These are phyloP conservation scores for Skeletonema marinoi DNA, from an alignment of 108 stramenopile genomes.

Conservation along the genomic window DNA sequence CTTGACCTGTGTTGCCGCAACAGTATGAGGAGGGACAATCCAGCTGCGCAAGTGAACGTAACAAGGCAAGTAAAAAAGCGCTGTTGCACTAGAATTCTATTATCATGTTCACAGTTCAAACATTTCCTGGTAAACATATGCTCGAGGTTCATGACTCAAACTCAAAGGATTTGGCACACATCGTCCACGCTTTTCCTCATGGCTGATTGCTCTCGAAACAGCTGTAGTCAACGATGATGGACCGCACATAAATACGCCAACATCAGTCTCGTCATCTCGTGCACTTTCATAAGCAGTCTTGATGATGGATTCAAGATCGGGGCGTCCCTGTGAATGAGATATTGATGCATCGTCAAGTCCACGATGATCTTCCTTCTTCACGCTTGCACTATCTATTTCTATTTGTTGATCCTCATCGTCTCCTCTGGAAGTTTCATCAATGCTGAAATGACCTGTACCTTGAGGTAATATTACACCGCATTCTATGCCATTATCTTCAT, in stretches of 20 bases:
- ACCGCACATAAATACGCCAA: slow-evolving; percentile 48
- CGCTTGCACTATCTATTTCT: not conserved
- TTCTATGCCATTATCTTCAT: slow-evolving; percentile 9
- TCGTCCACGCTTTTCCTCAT: not conserved
- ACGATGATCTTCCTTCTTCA: not conserved
- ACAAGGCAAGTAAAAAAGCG: too few relatives aligned
- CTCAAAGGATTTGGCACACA: not conserved
- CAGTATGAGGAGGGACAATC: too few relatives aligned
- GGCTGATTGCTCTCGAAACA: slow-evolving; percentile 25
- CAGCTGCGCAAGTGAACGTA: too few relatives aligned
- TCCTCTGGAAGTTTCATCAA: not conserved
- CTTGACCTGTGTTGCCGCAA: too few relatives aligned
- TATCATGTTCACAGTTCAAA: slow-evolving; percentile 13
- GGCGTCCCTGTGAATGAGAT: slow-evolving; percentile 13
- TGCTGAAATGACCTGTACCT: not conserved
- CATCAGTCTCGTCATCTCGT: slow-evolving; percentile 2
- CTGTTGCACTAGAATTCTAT: too few relatives aligned
- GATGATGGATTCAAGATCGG: slow-evolving; percentile 2
- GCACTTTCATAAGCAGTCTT: not conserved
- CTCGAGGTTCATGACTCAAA: not conserved
- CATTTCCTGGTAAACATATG: slow-evolving; percentile 23
- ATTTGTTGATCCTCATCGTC: not conserved
- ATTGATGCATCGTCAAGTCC: not conserved
- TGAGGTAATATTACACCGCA: not conserved
- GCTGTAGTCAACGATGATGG: slow-evolving; percentile 30